These are phyloP conservation scores for Viola pubescens DNA, from an alignment of 441 rosid genomes.

Conservation along the genomic window DNA sequence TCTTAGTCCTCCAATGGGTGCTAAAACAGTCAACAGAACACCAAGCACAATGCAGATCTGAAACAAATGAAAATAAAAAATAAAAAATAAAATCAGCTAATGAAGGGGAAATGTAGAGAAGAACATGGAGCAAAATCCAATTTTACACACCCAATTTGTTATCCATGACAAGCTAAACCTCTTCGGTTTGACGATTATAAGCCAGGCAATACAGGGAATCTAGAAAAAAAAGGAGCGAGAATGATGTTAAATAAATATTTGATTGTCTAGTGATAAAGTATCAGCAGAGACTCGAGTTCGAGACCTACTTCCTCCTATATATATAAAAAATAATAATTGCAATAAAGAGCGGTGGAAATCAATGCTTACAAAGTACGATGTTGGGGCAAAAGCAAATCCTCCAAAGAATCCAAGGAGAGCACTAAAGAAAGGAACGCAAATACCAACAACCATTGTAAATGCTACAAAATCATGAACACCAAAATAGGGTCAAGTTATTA, in stretches of 20 bases:
- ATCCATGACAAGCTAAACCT: constrained; percentile 54
- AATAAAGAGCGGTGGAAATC: no score
- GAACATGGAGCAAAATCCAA: background rate
- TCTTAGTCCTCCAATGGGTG: constrained; percentile 78
- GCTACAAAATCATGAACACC: constrained; percentile 26
- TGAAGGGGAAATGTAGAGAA: background rate
- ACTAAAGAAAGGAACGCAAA: constrained; percentile 72
- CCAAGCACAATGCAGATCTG: constrained; percentile 74
- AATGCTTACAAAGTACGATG: constrained; percentile 55
- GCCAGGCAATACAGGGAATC: constrained; percentile 86
- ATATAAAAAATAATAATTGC: background rate
- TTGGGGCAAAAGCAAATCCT: constrained; percentile 85
- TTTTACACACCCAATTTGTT: constrained; percentile 52
- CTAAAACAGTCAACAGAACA: constrained; percentile 36
- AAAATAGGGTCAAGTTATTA: background rate
- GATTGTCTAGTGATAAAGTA: no score
- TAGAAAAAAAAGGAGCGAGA: constrained; percentile 18
- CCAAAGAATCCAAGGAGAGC: constrained; percentile 77
- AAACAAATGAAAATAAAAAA: background rate
- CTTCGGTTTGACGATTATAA: constrained; percentile 51
- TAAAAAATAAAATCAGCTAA: background rate
- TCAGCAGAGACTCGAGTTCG: no score
- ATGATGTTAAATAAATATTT: background rate
- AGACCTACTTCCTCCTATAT: no score
- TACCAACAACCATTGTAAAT: constrained; percentile 60